Base-by-base conservation (phyloP, 2,329 filamentous ascomycete genomes). In the Claviceps digitariae region DNA sequence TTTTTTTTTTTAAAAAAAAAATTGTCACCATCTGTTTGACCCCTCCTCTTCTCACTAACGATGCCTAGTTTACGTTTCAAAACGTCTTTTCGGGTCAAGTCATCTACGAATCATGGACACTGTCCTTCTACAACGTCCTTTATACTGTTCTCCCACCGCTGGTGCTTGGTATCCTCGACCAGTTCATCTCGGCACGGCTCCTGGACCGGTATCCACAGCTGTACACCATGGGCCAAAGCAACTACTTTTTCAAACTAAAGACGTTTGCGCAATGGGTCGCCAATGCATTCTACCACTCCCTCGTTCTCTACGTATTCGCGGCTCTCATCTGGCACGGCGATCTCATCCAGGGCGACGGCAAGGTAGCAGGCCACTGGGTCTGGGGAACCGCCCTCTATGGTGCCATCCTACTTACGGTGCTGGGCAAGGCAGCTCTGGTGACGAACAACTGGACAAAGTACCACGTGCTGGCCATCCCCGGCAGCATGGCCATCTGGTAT, bases 391-490 rank as follows among this genome's bases (percentile, higher is more conserved):
- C 86, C n/a, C 76, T 96, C 25, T 98, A 98, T 72, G 95, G 89
- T 1, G 84, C 93, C 7, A 89, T 89, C n/a, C 80, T 98, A 23
- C 81, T 90, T 25, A 97, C 93, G 0, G 91, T 97, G 0, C 82
- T 98, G 4, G 87, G 90, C 57, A 98, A 98, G 72, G 93, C 93
- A 3, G 90, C 89, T 1, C 77, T 98, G 56, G 87, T 97, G 59
- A 95, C 91, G 23, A 96, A 89, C 69, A 91, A 95, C 70, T 98
- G 93, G 93, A 98, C 93, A 48, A 98, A 98, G 71, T 98, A 95
- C 68, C 90, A 94, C 56, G 81, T 98, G 58, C 81, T 97, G 58
- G 90, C 93, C 36, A 98, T 98, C 58, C 93, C 93, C 0, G 93
- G 93, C 40, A 94, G 87, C 57, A 86, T 98, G 78, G 69, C 84